phyloP scores from a whole-genome alignment of 805 yeast species.

The Ogataea glucozyma region DNA sequence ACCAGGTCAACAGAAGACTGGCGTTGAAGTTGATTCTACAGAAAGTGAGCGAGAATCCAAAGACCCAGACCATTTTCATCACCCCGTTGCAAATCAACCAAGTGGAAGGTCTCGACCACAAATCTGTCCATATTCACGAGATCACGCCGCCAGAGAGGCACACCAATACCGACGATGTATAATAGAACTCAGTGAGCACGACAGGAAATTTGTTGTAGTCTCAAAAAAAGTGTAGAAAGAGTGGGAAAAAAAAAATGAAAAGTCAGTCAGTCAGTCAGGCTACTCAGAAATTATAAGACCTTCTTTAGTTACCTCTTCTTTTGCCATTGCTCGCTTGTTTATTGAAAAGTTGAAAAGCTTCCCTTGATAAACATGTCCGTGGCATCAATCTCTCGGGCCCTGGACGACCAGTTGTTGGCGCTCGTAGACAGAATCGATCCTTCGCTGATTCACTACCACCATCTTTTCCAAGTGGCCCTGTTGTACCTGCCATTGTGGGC shows the following conservation, averaged over 20 bases:
- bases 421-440: slow-evolving; percentile 9
- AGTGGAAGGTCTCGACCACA: slow-evolving; percentile 55
- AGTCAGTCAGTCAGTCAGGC: too few relatives aligned
- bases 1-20: slow-evolving; percentile 80
- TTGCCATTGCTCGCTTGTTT: too few relatives aligned
- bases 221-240: background rate
- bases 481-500: slow-evolving; percentile 19
- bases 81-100: slow-evolving; percentile 90
- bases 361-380: background rate
- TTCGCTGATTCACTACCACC: slow-evolving; percentile 14
- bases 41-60: slow-evolving; percentile 61
- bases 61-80: slow-evolving; percentile 85
- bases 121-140: slow-evolving; percentile 62
- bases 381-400: background rate
- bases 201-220: background rate
- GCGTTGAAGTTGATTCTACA: slow-evolving; percentile 74
- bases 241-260: background rate
- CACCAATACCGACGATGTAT: slow-evolving; percentile 6
- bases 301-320: too few relatives aligned
- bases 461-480: slow-evolving; percentile 11
- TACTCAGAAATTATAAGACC: too few relatives aligned
- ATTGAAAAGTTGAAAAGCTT: too few relatives aligned
- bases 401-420: slow-evolving; percentile 8
- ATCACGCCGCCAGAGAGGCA: slow-evolving; percentile 43
- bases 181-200: background rate